A percentile compares a stretch with the other conserved stretches of the same genome.
Evolutionary conservation across 2,329 filamentous ascomycete species (phyloP).

Genomic region (Chrysosporium queenslandicum): DNA sequence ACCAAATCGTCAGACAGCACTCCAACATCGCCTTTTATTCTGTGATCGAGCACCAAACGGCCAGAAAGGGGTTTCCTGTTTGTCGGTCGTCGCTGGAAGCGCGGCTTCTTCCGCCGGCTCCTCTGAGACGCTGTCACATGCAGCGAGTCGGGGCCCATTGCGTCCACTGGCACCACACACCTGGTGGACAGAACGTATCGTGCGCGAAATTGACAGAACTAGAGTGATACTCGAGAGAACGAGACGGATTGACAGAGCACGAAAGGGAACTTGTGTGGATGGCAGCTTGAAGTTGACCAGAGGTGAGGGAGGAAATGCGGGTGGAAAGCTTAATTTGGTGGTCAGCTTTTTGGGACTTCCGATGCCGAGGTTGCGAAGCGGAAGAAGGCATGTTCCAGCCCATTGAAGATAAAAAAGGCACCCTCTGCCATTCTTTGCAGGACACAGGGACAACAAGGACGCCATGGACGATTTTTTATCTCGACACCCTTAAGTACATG

Average conservation of each 20-base stretch:
- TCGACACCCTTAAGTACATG: too few species aligned
- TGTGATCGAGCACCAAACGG: constrained; percentile 72
- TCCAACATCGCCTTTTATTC: constrained; percentile 74
- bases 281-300: not conserved
- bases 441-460: not conserved
- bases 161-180: not conserved
- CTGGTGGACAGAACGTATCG: not conserved
- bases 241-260: not conserved
- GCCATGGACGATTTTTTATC: too few species aligned
- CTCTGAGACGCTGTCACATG: constrained; percentile 5
- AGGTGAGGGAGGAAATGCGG: not conserved
- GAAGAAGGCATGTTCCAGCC: not conserved
- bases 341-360: constrained; percentile 2
- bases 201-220: not conserved
- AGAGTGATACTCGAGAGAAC: not conserved
- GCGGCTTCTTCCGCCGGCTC: constrained; percentile 8
- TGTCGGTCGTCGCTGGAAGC: constrained; percentile 6
- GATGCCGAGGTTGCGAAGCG: constrained; percentile 9
- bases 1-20: constrained; percentile 81
- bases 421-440: not conserved
- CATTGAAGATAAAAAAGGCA: too few species aligned
- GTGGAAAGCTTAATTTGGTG: constrained; percentile 6
- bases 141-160: not conserved
- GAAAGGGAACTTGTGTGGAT: not conserved
- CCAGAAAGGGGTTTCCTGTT: constrained; percentile 57